These are phyloP conservation scores for Candida saitoana DNA, from an alignment of 805 yeast species.

Conservation along the genomic window DNA sequence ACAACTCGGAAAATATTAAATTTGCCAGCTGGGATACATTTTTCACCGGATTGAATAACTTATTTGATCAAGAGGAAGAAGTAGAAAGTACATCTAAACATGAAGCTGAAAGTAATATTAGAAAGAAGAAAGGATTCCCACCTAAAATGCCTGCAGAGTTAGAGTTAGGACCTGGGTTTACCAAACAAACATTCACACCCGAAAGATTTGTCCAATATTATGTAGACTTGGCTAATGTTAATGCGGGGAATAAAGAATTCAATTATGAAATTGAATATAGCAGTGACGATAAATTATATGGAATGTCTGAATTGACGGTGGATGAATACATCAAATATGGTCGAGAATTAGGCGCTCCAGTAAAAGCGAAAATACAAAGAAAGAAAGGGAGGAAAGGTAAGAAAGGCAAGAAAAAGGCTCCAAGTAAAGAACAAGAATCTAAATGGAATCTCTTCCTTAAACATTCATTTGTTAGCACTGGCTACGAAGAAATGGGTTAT, in stretches of 20 bases:
- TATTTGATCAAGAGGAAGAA: slow-evolving; percentile 16
- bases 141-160: slow-evolving; percentile 50
- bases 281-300: slow-evolving; percentile 58
- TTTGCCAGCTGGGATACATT: slow-evolving; percentile 58
- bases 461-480: slow-evolving; percentile 61
- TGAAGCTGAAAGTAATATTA: slow-evolving; percentile 6
- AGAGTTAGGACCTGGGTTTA: slow-evolving; percentile 73
- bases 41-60: slow-evolving; percentile 44
- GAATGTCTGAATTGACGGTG: slow-evolving; percentile 53
- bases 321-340: slow-evolving; percentile 60
- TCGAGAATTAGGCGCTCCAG: slow-evolving; percentile 46
- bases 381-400: slow-evolving; percentile 9
- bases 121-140: slow-evolving; percentile 59
- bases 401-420: slow-evolving; percentile 24
- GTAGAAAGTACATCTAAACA: no score
- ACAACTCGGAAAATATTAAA: slow-evolving; percentile 12
- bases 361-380: slow-evolving; percentile 15
- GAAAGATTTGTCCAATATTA: slow-evolving; percentile 68
- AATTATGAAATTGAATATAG: slow-evolving; percentile 63
- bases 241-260: slow-evolving; percentile 44
- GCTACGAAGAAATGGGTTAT: slow-evolving; percentile 52
- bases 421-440: slow-evolving; percentile 8
- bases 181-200: slow-evolving; percentile 69
- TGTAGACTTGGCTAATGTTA: slow-evolving; percentile 54
- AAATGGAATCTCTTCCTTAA: slow-evolving; percentile 54